A percentile compares a stretch with the other conserved stretches of the same genome.
Evolutionary conservation across 495 filamentous ascomycete genomes (phyloP).

Genomic region (Penicillium parvum): DNA sequence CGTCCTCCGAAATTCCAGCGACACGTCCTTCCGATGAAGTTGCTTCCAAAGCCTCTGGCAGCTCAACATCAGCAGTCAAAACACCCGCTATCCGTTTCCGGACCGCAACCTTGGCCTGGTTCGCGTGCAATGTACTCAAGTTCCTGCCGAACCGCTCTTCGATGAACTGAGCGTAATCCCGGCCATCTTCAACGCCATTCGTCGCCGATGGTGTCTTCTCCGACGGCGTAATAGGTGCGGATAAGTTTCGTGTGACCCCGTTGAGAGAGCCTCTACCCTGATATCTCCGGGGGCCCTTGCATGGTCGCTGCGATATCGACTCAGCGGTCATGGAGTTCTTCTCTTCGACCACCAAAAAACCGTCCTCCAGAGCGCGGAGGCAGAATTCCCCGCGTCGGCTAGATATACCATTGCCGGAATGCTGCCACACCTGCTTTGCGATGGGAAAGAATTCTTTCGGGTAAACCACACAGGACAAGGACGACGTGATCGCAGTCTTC

Average conservation of each 20-base stretch:
- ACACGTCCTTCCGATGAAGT: slow-evolving; percentile 48
- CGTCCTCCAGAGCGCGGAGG: slow-evolving; percentile 65
- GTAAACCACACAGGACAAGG: slow-evolving; percentile 71
- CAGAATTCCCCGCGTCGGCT: slow-evolving; percentile 91
- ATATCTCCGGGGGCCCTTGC: slow-evolving; percentile 69
- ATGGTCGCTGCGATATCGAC: slow-evolving; percentile 39
- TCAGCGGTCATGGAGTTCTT: slow-evolving; percentile 24
- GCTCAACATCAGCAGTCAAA: slow-evolving; percentile 66
- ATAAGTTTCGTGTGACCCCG: slow-evolving; percentile 16
- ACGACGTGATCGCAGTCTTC: slow-evolving; percentile 36
- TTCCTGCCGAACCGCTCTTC: slow-evolving; percentile 96
- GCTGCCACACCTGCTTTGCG: slow-evolving; percentile 94
- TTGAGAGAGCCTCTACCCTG: slow-evolving; percentile 51
- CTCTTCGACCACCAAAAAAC: slow-evolving; percentile 59
- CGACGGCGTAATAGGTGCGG: slow-evolving; percentile 5
- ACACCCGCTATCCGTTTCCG: slow-evolving; percentile 84
- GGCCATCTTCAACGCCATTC: slow-evolving; percentile 39
- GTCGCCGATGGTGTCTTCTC: slow-evolving; percentile 5
- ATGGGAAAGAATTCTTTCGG: slow-evolving; percentile 57
- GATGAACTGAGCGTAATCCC: slow-evolving; percentile 75
- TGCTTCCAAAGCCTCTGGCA: slow-evolving; percentile 56
- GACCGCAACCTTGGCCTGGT: slow-evolving; percentile 81
- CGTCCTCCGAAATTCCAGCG: slow-evolving; percentile 73
- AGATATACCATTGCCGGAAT: slow-evolving; percentile 90
- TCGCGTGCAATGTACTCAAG: slow-evolving; percentile 68